phyloP scores from a whole-genome alignment of 768 basidiomycete species.

The Suillus cothurnatus region DNA sequence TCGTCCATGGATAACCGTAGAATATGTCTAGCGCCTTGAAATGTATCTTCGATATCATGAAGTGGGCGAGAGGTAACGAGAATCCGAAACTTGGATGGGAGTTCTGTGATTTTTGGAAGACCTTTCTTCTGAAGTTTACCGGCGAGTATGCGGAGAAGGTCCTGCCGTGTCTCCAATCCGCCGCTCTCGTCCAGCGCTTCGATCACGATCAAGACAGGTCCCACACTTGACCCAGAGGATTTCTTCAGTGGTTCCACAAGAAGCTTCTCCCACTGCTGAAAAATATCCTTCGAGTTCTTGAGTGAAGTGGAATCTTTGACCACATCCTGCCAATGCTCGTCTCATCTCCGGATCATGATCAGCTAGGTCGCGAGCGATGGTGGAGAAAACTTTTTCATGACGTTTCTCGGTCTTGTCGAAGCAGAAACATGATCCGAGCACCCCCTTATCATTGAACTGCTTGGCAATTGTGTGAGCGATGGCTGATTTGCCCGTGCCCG shows the following conservation, averaged over 20 bases:
- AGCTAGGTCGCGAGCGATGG: constrained; percentile 30
- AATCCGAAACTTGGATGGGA: too few species aligned
- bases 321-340: not conserved
- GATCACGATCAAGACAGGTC: too few species aligned
- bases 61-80: too few species aligned
- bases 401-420: constrained; percentile 13
- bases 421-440: constrained; percentile 23
- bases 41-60: too few species aligned
- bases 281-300: not conserved
- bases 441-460: constrained; percentile 7
- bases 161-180: too few species aligned
- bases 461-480: constrained; percentile 23
- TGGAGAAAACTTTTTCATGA: constrained; percentile 27
- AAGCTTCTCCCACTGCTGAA: constrained; percentile 18
- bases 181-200: too few species aligned
- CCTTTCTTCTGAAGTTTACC: too few species aligned
- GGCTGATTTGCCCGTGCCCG: constrained; percentile 33
- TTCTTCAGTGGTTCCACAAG: constrained; percentile 16
- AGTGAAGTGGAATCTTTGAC: not conserved
- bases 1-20: too few species aligned
- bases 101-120: too few species aligned
- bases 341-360: constrained; percentile 13
- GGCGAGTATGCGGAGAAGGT: too few species aligned
- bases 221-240: not conserved
- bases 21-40: too few species aligned